Evolutionary conservation across 169 alveolate genomes (phyloP).

Genomic region (Plasmodium vivax): DNA sequence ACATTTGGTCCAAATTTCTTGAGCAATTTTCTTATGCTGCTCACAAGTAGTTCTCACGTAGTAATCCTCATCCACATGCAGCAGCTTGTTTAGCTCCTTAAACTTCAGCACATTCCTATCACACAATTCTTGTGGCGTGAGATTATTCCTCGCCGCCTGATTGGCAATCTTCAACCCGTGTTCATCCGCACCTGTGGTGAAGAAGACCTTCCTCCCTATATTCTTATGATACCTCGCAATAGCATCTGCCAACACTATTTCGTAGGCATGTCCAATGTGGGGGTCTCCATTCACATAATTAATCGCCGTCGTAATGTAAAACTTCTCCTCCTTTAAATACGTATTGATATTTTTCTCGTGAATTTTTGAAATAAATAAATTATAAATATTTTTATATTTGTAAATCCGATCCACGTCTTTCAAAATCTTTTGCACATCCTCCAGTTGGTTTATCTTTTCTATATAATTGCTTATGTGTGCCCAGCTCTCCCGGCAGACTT

Average conservation of each 20-base stretch:
- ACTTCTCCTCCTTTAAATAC: slow-evolving; percentile 72
- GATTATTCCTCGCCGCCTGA: slow-evolving; percentile 87
- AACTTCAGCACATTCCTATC: slow-evolving; percentile 82
- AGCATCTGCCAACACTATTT: slow-evolving; percentile 84
- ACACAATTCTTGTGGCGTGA: slow-evolving; percentile 88
- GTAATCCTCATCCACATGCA: slow-evolving; percentile 80
- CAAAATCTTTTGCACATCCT: slow-evolving; percentile 42
- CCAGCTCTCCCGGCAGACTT: slow-evolving; percentile 70
- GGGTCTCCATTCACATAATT: slow-evolving; percentile 94
- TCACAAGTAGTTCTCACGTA: slow-evolving; percentile 91
- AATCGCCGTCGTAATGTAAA: slow-evolving; percentile 93
- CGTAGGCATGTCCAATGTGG: slow-evolving; percentile 94
- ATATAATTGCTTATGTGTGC: slow-evolving; percentile 20
- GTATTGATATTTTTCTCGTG: slow-evolving; percentile 32
- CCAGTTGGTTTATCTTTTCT: slow-evolving; percentile 39
- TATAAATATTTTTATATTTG: slow-evolving; percentile 49
- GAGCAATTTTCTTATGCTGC: slow-evolving; percentile 85
- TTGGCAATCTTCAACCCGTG: slow-evolving; percentile 94
- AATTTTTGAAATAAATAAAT: slow-evolving; percentile 50
- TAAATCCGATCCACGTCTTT: slow-evolving; percentile 27
- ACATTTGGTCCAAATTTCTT: slow-evolving; percentile 86
- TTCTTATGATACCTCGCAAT: slow-evolving; percentile 85
- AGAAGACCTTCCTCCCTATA: slow-evolving; percentile 86
- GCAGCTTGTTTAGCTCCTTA: slow-evolving; percentile 68
- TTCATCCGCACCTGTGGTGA: slow-evolving; percentile 94